Conservation (phyloP, 345 rosid genomes). For the Jatropha curcas region DNA sequence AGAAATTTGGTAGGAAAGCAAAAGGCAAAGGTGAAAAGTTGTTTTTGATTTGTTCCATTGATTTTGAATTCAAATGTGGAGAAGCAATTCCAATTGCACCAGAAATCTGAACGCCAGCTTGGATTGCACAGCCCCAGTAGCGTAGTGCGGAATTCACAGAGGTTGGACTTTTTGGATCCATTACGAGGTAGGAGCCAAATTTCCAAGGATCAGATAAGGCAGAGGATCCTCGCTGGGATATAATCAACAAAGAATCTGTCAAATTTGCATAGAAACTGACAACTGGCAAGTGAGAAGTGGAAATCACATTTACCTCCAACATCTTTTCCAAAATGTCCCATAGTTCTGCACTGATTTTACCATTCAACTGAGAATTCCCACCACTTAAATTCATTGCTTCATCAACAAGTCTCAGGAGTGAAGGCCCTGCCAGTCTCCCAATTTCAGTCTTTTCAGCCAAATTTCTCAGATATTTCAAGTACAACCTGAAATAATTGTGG, state of each 20-base stretch:
- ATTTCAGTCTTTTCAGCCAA: constrained; percentile 85
- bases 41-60: constrained; percentile 35
- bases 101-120: constrained; percentile 73
- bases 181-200: constrained; percentile 55
- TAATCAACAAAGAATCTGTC: constrained; percentile 16
- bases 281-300: neutral
- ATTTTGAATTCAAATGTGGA: constrained; percentile 28
- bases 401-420: constrained; percentile 66
- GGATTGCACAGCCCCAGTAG: constrained; percentile 82
- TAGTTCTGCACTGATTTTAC: constrained; percentile 56
- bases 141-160: constrained; percentile 69
- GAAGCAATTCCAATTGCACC: constrained; percentile 56
- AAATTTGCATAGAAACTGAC: neutral
- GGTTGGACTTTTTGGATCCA: constrained; percentile 60
- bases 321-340: constrained; percentile 69
- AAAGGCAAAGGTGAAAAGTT: constrained; percentile 64
- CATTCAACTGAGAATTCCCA: constrained; percentile 46
- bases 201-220: constrained; percentile 20
- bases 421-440: constrained; percentile 84
- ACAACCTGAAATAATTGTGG: constrained; percentile 47
- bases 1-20: constrained; percentile 51
- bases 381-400: constrained; percentile 63
- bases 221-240: constrained; percentile 37
- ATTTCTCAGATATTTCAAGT: constrained; percentile 72
- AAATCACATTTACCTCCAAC: constrained; percentile 58